Evolutionary conservation across 805 yeast species (phyloP).

Genomic region (Groenewaldozyma tartarivorans): DNA sequence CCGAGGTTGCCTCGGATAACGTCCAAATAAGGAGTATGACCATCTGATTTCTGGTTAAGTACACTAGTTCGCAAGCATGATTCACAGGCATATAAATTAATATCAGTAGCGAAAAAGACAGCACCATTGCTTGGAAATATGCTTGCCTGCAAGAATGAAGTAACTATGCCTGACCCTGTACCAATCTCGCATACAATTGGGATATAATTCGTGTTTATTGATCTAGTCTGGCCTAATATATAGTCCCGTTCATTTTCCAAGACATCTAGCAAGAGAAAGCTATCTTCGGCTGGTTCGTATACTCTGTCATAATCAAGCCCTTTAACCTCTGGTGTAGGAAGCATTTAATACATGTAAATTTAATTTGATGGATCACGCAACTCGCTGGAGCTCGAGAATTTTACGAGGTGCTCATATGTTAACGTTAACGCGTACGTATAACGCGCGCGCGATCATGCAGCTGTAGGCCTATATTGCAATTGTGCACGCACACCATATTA

Average conservation of each 20-base stretch:
- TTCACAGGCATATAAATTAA: constrained; percentile 68
- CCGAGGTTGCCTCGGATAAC: constrained; percentile 51
- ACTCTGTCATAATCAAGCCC: constrained; percentile 58
- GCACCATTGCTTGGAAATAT: constrained; percentile 31
- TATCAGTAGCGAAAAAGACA: constrained; percentile 59
- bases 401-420: no score
- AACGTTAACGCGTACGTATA: no score
- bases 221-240: constrained; percentile 17
- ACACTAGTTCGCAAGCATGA: constrained; percentile 39
- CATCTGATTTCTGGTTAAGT: no score
- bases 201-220: neutral
- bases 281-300: constrained; percentile 93
- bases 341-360: constrained; percentile 39
- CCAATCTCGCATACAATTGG: constrained; percentile 70
- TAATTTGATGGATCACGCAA: no score
- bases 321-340: constrained; percentile 63
- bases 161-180: constrained; percentile 83
- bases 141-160: constrained; percentile 60
- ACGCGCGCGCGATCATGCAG: no score
- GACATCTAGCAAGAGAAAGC: constrained; percentile 72
- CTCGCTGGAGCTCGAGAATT: no score
- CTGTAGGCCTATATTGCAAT: no score
- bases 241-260: constrained; percentile 50
- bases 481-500: no score
- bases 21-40: constrained; percentile 31